A percentile compares a stretch with the other conserved stretches of the same genome.
These are phyloP conservation scores for Aspergillus felis DNA, from an alignment of 2,329 filamentous ascomycete genomes.

Conservation along the genomic window DNA sequence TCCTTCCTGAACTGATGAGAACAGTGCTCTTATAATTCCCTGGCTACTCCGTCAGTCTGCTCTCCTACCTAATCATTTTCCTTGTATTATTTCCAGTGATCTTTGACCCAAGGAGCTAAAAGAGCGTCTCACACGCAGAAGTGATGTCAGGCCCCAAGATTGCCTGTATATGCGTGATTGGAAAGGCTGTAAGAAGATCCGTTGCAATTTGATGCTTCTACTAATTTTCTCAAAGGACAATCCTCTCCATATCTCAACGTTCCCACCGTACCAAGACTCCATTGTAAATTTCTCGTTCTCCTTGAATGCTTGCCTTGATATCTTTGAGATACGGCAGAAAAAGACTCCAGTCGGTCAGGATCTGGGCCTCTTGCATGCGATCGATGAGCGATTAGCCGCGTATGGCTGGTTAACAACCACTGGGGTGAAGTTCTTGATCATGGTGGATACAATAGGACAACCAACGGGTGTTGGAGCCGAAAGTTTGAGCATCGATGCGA, in stretches of 20 bases:
- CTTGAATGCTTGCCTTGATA: conserved; percentile 84
- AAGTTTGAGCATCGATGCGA: conserved; percentile 28
- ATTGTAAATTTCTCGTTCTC: conserved; percentile 84
- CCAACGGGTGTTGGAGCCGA: conserved; percentile 39
- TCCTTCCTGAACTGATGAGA: not conserved
- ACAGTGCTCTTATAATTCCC: not conserved
- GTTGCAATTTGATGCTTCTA: not conserved
- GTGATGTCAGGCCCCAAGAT: conserved; percentile 64
- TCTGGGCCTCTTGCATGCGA: conserved; percentile 83
- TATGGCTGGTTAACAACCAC: conserved; percentile 98
- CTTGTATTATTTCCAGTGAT: not conserved
- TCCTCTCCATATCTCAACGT: conserved; percentile 87
- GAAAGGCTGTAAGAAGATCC: conserved; percentile 69
- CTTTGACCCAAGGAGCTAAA: not conserved
- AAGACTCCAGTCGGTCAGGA: conserved; percentile 74
- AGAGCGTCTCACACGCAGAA: not conserved
- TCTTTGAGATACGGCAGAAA: conserved; percentile 82
- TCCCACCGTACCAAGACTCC: conserved; percentile 65
- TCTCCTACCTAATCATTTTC: not conserved
- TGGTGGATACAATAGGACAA: conserved; percentile 84
- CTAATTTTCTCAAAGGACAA: conserved; percentile 66
- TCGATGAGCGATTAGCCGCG: conserved; percentile 87
- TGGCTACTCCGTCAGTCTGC: not conserved
- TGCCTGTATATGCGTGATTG: conserved; percentile 89
- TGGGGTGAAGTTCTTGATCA: conserved; percentile 81